These are phyloP conservation scores for Arxiozyma heterogenica DNA, from an alignment of 1,139 yeast species.

Conservation along the genomic window DNA sequence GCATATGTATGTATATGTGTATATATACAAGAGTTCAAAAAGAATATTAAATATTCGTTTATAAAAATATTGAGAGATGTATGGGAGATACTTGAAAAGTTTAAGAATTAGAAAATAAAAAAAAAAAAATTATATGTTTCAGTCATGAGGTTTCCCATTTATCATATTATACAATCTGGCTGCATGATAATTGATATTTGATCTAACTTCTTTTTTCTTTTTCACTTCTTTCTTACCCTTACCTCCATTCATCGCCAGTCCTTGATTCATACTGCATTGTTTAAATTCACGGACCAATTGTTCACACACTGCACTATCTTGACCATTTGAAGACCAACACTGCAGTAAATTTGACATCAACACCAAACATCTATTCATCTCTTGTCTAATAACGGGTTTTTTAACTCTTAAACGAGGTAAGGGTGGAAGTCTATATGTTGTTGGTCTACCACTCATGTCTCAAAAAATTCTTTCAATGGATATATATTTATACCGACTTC, in stretches of 20 bases:
- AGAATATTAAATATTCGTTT: conserved; percentile 8
- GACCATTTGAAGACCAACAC: conserved; percentile 96
- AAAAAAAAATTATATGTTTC: neutral
- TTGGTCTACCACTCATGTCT: conserved; percentile 14
- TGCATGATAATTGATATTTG: conserved; percentile 66
- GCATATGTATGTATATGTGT: conserved; percentile 3
- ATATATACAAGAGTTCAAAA: neutral
- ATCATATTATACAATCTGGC: conserved; percentile 71
- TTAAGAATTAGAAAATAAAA: too few species aligned
- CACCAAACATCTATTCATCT: conserved; percentile 63
- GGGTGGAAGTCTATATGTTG: conserved; percentile 49
- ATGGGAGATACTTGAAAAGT: neutral
- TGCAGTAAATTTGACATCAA: conserved; percentile 77
- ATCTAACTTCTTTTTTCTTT: conserved; percentile 14
- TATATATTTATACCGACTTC: too few species aligned
- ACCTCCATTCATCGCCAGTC: conserved; percentile 15
- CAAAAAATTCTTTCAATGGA: too few species aligned
- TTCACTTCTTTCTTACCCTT: conserved; percentile 19
- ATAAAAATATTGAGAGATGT: neutral
- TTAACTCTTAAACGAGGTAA: conserved; percentile 68
- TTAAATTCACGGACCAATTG: conserved; percentile 51
- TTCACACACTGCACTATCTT: conserved; percentile 60
- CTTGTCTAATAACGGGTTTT: conserved; percentile 49
- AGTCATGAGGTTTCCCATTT: conserved; percentile 67
- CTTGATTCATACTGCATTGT: conserved; percentile 34